These are phyloP conservation scores for Cyberlindnera euphorbiiphila DNA, from an alignment of 805 yeast species.

Conservation along the genomic window DNA sequence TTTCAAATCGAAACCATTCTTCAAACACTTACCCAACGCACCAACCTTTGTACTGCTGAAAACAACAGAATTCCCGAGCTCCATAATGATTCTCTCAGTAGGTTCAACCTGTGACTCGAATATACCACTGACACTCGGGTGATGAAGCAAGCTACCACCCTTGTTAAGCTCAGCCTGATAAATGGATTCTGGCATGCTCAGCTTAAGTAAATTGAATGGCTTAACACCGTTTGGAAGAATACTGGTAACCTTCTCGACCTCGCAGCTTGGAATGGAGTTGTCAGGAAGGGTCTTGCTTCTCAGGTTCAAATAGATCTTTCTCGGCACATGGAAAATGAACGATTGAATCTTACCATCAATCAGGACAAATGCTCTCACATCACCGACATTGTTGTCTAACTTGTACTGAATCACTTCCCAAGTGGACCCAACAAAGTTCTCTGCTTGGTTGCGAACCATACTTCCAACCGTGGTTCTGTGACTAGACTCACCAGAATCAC, in stretches of 20 bases:
- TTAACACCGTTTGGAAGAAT: constrained; percentile 66
- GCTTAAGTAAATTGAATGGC: constrained; percentile 46
- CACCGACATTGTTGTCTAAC: constrained; percentile 62
- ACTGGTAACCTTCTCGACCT: constrained; percentile 55
- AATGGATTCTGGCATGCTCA: constrained; percentile 64
- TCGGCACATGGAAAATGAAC: constrained; percentile 69
- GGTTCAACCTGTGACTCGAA: constrained; percentile 73
- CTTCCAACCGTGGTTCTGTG: constrained; percentile 61
- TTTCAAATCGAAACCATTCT: constrained; percentile 72
- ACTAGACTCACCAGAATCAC: constrained; percentile 50
- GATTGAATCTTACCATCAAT: constrained; percentile 72
- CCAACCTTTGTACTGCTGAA: constrained; percentile 75
- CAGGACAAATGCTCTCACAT: constrained; percentile 63
- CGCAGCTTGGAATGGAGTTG: constrained; percentile 44
- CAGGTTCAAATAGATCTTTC: constrained; percentile 53
- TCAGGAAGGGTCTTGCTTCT: constrained; percentile 34
- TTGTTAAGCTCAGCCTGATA: constrained; percentile 54
- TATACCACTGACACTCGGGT: constrained; percentile 57
- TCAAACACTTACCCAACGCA: constrained; percentile 78
- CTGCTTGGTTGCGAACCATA: constrained; percentile 75
- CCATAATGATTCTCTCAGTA: constrained; percentile 71
- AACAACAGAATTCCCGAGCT: constrained; percentile 68
- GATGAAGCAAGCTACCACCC: constrained; percentile 60
- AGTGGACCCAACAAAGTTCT: constrained; percentile 63
- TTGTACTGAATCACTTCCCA: constrained; percentile 86